Evolutionary conservation across 2,329 filamentous ascomycete species (phyloP).

Genomic region (Cladosporium colombiae): DNA sequence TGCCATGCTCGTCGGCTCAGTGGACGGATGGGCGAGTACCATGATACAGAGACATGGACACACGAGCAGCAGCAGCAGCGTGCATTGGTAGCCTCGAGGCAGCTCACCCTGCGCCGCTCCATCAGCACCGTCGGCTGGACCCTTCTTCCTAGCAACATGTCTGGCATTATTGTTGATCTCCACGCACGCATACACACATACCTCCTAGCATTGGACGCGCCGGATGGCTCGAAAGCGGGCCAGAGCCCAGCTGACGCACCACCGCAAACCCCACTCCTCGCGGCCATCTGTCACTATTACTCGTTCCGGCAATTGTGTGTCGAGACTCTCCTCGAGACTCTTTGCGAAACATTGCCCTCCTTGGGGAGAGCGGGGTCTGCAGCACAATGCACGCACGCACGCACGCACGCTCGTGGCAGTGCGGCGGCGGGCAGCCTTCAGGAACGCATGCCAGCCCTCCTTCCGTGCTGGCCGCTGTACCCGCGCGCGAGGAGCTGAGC

Average conservation of each 20-base stretch:
- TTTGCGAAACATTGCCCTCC: slow-evolving; percentile 1
- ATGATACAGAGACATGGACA: not conserved
- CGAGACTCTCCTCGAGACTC: not conserved
- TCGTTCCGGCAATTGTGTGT: not conserved
- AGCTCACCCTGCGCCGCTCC: not conserved
- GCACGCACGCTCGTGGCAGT: not conserved
- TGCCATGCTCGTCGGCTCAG: slow-evolving; percentile 6
- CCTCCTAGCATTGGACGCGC: not conserved
- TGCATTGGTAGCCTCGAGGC: not conserved
- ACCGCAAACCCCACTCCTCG: not conserved
- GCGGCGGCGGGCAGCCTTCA: not conserved
- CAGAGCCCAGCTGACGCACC: slow-evolving; percentile 3
- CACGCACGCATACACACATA: not conserved
- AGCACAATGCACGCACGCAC: not conserved
- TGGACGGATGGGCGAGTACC: slow-evolving; percentile 1
- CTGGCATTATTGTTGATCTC: not conserved
- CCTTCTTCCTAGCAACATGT: not conserved
- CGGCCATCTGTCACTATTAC: not conserved
- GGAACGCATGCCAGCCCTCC: slow-evolving; percentile 1
- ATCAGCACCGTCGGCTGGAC: not conserved
- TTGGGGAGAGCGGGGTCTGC: slow-evolving; percentile 7
- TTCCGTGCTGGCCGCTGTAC: not conserved
- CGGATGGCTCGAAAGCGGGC: not conserved
- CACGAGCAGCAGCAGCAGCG: not conserved
- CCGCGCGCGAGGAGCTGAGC: not conserved